Evolutionary conservation across 2,329 filamentous ascomycete genomes (phyloP), one percentile per base, ranked within the genome.

Genomic region (Aspergillus sp.): DNA sequence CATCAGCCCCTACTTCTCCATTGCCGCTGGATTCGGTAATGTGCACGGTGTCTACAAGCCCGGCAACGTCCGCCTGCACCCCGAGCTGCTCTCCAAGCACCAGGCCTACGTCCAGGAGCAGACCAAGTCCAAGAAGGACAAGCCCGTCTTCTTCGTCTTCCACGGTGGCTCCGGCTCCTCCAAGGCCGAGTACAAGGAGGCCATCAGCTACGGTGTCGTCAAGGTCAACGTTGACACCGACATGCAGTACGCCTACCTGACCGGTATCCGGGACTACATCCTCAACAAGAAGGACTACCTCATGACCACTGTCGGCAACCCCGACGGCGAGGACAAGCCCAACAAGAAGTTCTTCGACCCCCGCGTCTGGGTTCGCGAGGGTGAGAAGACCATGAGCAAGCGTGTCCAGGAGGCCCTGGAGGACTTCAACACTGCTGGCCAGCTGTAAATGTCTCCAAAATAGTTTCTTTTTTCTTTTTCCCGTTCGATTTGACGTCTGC

Each of bases 191-290:
- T 99, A 90, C 86, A 84, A 83, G 65, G 87, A 92, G 71, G 94
- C 93, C 75, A 97, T 97, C 80, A 82, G 83, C 76, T 90, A 94
- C 80, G 95, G 95, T 84, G 94, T 99, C 70, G 90, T 97, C 83
- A 99, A 99, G 89, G 95, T 99, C 82, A 99, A 99, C 85, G 85
- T 99, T 72, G 95, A 99, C 82, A 99, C 95, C 54, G 95, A 99
- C 77, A 86, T 98, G 81, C 94, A 98, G 85, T 96, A 88, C 80
- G 93, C 94, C 61, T 99, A 98, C 86, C 85, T 95, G 68, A 82
- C 82, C 63, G 95, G 95, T 81, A 90, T 98, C 82, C 91, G 95
- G 66, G 94, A 99, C 83, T 99, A 92, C 84, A 85, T 98, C 76
- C 80, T 92, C 73, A 90, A 87, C 78, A 97, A 97, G 87, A 93